These are phyloP conservation scores for Sclerospora graminicola DNA, from an alignment of 352 stramenopile genomes.

Conservation along the genomic window DNA sequence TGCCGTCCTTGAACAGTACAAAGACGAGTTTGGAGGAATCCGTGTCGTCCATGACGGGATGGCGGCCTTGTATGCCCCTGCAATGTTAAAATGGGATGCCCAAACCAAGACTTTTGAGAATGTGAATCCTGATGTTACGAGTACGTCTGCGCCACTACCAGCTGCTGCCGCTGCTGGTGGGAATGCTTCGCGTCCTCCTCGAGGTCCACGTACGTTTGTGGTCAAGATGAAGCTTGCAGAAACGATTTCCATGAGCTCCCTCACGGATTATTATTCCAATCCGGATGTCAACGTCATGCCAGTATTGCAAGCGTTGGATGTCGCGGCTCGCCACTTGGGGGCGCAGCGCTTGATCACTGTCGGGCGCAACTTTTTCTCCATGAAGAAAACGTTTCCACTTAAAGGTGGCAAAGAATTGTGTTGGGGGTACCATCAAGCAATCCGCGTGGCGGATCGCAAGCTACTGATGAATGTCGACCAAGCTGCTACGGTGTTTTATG, in stretches of 20 bases:
- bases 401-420: conserved; percentile 58
- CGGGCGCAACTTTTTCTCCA: conserved; percentile 61
- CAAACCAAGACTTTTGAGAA: conserved; percentile 35
- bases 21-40: conserved; percentile 40
- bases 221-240: conserved; percentile 63
- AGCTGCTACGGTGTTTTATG: conserved; percentile 60
- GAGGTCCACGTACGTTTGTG: conserved; percentile 43
- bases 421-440: conserved; percentile 66
- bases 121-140: conserved; percentile 36
- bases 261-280: conserved; percentile 42
- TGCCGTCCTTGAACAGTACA: conserved; percentile 34
- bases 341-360: conserved; percentile 49
- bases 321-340: conserved; percentile 50
- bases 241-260: conserved; percentile 33
- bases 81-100: conserved; percentile 36
- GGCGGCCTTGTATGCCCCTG: conserved; percentile 41
- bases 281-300: conserved; percentile 50
- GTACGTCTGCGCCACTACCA: conserved; percentile 7
- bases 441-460: conserved; percentile 41
- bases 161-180: conserved; percentile 15
- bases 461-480: conserved; percentile 68
- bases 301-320: conserved; percentile 62
- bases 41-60: conserved; percentile 60
- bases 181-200: conserved; percentile 16
- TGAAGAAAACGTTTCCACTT: conserved; percentile 45